phyloP scores from a whole-genome alignment of 108 stramenopile genomes.

The Cyclotella choctawhatcheeana region DNA sequence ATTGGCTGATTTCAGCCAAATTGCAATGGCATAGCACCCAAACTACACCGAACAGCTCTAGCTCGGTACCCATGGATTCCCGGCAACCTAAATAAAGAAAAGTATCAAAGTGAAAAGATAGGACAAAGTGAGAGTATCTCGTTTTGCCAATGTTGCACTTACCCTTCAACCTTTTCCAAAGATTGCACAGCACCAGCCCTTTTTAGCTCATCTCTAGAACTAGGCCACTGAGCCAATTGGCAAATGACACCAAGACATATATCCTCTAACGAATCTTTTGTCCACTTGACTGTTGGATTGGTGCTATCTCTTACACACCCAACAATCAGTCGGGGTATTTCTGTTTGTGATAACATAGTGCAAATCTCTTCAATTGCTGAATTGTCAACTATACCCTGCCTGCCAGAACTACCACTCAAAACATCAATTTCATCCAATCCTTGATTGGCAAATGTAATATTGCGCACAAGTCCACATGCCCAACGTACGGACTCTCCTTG shows the following conservation, averaged over 20 bases:
- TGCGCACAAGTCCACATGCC: slow-evolving; percentile 43
- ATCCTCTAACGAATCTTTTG: slow-evolving; percentile 43
- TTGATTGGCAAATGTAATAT: slow-evolving; percentile 25
- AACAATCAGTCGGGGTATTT: slow-evolving; percentile 26
- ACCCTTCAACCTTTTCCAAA: slow-evolving; percentile 35
- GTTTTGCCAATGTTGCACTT: not conserved
- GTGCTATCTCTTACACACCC: slow-evolving; percentile 21
- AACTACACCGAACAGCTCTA: slow-evolving; percentile 43
- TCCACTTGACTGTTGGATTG: slow-evolving; percentile 34
- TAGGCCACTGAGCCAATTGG: slow-evolving; percentile 42
- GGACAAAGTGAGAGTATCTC: too few relatives aligned
- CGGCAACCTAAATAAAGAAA: slow-evolving; percentile 8
- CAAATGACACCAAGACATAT: slow-evolving; percentile 34
- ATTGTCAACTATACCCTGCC: slow-evolving; percentile 25
- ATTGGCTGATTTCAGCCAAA: not conserved
- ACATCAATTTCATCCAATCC: slow-evolving; percentile 5
- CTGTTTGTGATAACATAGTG: slow-evolving; percentile 27
- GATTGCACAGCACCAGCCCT: slow-evolving; percentile 17
- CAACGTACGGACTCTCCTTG: slow-evolving; percentile 50
- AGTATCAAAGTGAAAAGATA: not conserved
- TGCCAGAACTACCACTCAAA: slow-evolving; percentile 19
- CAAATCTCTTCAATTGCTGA: slow-evolving; percentile 35
- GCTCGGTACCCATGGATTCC: slow-evolving; percentile 60
- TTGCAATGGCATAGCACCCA: slow-evolving; percentile 43
- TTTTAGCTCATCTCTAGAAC: slow-evolving; percentile 25